Evolutionary conservation across 2,329 filamentous ascomycete species (phyloP).

Genomic region (Gliomastix tumulicola): DNA sequence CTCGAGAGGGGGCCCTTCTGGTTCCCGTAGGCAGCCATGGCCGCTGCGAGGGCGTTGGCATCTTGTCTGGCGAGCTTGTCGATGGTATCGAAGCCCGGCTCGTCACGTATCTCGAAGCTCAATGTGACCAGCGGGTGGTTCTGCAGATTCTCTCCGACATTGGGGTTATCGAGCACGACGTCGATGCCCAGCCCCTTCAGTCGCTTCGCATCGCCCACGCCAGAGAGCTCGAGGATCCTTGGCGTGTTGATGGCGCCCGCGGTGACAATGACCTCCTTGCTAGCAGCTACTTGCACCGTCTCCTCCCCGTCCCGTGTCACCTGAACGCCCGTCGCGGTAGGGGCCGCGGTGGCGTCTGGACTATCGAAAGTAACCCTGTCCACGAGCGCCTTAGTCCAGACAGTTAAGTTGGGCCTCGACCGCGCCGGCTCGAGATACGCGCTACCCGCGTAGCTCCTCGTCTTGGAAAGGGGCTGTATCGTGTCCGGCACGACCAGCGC

Average conservation of each 20-base stretch:
- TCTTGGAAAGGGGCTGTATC: constrained; percentile 14
- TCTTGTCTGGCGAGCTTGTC: constrained; percentile 8
- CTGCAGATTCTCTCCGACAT: constrained; percentile 31
- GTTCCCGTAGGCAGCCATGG: constrained; percentile 12
- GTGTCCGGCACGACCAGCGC: constrained; percentile 7
- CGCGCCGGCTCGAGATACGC: constrained; percentile 9
- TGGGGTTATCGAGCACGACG: constrained; percentile 21
- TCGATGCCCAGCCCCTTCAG: constrained; percentile 21
- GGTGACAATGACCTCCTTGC: constrained; percentile 32
- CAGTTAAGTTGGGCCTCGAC: constrained; percentile 12
- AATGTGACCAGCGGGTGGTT: constrained; percentile 14
- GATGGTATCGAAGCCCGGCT: constrained; percentile 11
- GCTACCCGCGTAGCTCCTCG: constrained; percentile 14
- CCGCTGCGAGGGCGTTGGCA: constrained; percentile 7
- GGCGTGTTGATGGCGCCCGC: constrained; percentile 34
- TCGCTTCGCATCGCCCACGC: constrained; percentile 25
- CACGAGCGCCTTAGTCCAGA: constrained; percentile 13
- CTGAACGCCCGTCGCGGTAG: constrained; percentile 13
- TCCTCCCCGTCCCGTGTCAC: constrained; percentile 6
- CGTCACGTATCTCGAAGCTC: constrained; percentile 13
- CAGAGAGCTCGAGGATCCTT: constrained; percentile 33
- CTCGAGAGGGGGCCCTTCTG: constrained; percentile 11
- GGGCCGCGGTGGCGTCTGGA: constrained; percentile 1
- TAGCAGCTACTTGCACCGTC: constrained; percentile 8
- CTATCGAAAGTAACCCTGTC: constrained; percentile 14